Conservation (phyloP, 176 grass and related monocot species). For the bread wheat (Triticum aestivum) region IWGSC_CS_RefSeq_v2.1 NC_057800.1:119347497-119347996, state of each 20-base stretch:
- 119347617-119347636: not conserved
- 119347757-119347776: constrained; percentile 37
- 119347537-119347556: not conserved
- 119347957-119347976: too few species aligned
- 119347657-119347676: not conserved
- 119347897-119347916: not conserved
- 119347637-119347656: constrained; percentile 31
- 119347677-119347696: not conserved
- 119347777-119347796: constrained; percentile 33
- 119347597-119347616: not conserved
- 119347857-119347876: constrained; percentile 32
- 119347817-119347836: constrained; percentile 28
- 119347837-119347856: constrained; percentile 12
- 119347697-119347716: not conserved
- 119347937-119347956: not conserved
- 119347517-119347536: not conserved
- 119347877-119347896: not conserved
- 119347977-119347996: not conserved
- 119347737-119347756: not conserved
- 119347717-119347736: constrained; percentile 12
- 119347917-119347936: not conserved
- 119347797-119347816: not conserved
- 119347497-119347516: constrained; percentile 8
- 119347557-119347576: constrained; percentile 27
- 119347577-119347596: not conserved